phyloP scores from a whole-genome alignment of 371 early-diverging fungal species.

The Mycotypha africana region DNA sequence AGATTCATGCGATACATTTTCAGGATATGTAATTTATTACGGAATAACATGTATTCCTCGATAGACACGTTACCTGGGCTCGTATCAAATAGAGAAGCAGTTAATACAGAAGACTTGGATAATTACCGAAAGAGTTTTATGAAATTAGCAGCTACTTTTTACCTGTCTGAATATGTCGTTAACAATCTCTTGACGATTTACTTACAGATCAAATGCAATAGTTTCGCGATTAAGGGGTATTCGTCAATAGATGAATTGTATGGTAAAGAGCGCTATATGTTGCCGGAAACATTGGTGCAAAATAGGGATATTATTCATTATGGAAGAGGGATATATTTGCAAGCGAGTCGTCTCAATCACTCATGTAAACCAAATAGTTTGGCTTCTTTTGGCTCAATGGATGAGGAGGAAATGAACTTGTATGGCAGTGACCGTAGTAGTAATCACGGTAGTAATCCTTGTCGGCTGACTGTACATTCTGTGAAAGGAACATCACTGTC shows the following conservation, averaged over 20 bases:
- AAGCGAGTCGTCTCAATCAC: constrained; percentile 30
- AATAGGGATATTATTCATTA: constrained; percentile 2
- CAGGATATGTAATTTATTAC: neutral
- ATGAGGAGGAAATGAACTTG: too few species aligned
- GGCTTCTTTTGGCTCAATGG: constrained; percentile 17
- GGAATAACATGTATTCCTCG: too few species aligned
- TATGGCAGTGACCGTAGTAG: too few species aligned
- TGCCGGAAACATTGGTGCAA: neutral
- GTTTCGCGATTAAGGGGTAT: constrained; percentile 25
- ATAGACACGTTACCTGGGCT: constrained; percentile 11
- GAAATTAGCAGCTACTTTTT: constrained; percentile 1
- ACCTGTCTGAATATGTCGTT: constrained; percentile 4
- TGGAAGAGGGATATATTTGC: constrained; percentile 26
- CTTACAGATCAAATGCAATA: constrained; percentile 29
- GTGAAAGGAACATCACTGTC: too few species aligned
- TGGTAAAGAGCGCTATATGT: neutral
- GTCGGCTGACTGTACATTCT: neutral
- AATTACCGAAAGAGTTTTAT: constrained; percentile 1
- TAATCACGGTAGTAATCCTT: neutral
- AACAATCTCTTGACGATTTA: constrained; percentile 11
- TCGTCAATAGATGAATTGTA: too few species aligned
- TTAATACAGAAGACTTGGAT: neutral
- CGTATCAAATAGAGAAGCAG: constrained; percentile 9
- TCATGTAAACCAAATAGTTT: constrained; percentile 27
- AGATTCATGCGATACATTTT: too few species aligned